Evolutionary conservation across 2,329 filamentous ascomycete species (phyloP).

Genomic region (Pyrenophora tritici-repentis): DNA sequence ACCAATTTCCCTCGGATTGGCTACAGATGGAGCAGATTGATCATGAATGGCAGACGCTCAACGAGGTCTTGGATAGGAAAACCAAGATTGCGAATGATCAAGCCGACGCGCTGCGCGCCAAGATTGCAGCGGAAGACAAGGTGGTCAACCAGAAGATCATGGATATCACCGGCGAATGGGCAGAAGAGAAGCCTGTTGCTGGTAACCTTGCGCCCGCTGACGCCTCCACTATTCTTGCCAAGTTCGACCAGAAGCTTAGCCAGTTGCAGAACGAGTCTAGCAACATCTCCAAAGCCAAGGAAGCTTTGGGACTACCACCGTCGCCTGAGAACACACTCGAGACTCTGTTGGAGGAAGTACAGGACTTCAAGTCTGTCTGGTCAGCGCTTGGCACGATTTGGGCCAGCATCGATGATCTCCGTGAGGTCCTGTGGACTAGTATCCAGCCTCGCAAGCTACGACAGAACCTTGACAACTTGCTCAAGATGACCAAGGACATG

Average conservation of each 20-base stretch:
- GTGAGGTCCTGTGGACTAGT: conserved; percentile 91
- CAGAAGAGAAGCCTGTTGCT: conserved; percentile 94
- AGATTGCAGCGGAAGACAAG: conserved; percentile 92
- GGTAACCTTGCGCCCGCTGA: conserved; percentile 89
- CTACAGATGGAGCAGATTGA: conserved; percentile 95
- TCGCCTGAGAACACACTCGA: conserved; percentile 79
- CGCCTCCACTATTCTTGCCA: conserved; percentile 78
- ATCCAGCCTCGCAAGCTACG: conserved; percentile 94
- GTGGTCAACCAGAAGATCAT: conserved; percentile 86
- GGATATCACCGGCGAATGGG: conserved; percentile 86
- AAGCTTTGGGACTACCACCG: conserved; percentile 87
- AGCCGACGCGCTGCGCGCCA: conserved; percentile 89
- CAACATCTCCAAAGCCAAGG: conserved; percentile 95
- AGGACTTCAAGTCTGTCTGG: conserved; percentile 99
- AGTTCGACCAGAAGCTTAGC: conserved; percentile 84
- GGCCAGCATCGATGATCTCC: conserved; percentile 91
- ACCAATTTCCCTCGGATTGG: conserved; percentile 94
- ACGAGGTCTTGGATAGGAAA: conserved; percentile 89
- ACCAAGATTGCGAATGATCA: conserved; percentile 96
- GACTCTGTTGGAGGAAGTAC: conserved; percentile 91
- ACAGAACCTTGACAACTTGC: conserved; percentile 83
- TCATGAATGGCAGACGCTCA: conserved; percentile 91
- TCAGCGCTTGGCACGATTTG: conserved; percentile 93
- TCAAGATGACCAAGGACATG: conserved; percentile 99
- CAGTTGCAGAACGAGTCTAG: conserved; percentile 84